phyloP scores from a whole-genome alignment of 345 rosid genomes.

The Eucalyptus dawsonii region DNA sequence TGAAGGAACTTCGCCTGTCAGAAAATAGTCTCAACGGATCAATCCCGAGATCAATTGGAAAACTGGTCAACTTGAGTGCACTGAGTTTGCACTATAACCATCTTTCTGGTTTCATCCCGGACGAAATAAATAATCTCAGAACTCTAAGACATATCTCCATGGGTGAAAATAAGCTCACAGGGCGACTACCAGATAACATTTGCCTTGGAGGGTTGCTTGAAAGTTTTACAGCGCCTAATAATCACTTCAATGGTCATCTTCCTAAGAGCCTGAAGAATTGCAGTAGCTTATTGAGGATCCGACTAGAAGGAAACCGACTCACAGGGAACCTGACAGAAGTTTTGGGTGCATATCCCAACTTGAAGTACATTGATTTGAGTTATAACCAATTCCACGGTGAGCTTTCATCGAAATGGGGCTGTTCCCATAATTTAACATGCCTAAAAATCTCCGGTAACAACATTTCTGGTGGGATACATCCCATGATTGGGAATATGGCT shows the following conservation, averaged over 20 bases:
- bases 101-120: background rate
- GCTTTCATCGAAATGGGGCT: background rate
- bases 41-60: background rate
- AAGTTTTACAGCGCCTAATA: background rate
- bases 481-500: too few species aligned
- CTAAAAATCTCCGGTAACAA: too few species aligned
- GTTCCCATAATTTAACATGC: background rate
- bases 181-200: background rate
- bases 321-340: conserved; percentile 5
- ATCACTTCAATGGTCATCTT: background rate
- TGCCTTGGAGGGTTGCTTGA: background rate
- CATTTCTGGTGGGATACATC: too few species aligned
- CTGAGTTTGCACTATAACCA: background rate
- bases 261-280: conserved; percentile 6
- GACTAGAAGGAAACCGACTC: conserved; percentile 9
- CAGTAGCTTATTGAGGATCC: background rate
- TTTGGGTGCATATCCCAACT: background rate
- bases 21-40: background rate
- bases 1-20: background rate
- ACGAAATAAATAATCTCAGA: background rate
- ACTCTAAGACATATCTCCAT: background rate
- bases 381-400: background rate
- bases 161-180: background rate
- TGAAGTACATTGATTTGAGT: background rate
- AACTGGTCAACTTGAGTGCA: background rate